Conservation (phyloP, 2,329 filamentous ascomycete species). For the Colletotrichum cereale region DNA sequence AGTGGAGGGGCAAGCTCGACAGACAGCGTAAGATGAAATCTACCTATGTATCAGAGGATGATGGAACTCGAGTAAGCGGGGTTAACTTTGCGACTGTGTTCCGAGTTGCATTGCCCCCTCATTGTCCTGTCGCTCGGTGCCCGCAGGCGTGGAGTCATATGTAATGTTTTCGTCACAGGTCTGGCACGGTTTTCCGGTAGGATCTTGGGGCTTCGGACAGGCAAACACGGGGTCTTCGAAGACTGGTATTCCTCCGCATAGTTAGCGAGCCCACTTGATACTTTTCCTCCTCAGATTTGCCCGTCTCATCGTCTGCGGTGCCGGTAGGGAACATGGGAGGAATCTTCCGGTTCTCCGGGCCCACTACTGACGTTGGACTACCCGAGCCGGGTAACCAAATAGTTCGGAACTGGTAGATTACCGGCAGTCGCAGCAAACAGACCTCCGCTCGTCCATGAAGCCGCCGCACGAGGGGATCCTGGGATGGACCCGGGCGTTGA, state of each 20-base stretch:
- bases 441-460: constrained; percentile 37
- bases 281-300: not conserved
- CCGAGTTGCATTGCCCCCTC: not conserved
- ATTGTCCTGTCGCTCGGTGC: not conserved
- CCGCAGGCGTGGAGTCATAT: not conserved
- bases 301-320: not conserved
- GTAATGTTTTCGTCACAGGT: not conserved
- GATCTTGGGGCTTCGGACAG: not conserved
- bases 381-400: not conserved
- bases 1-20: not conserved
- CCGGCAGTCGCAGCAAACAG: constrained; percentile 6
- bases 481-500: constrained; percentile 22
- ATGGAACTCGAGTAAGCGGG: constrained; percentile 1
- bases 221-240: not conserved
- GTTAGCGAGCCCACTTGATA: too few species aligned
- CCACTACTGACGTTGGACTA: constrained; percentile 6
- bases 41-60: not conserved
- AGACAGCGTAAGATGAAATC: not conserved
- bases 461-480: constrained; percentile 25
- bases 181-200: not conserved
- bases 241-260: not conserved
- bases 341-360: constrained; percentile 25
- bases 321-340: not conserved
- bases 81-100: not conserved
- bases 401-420: constrained; percentile 4